A percentile compares a stretch with the other conserved stretches of the same genome.
phyloP scores from a whole-genome alignment of 2,329 filamentous ascomycete genomes.

The Thielaviopsis ethacetica region DNA sequence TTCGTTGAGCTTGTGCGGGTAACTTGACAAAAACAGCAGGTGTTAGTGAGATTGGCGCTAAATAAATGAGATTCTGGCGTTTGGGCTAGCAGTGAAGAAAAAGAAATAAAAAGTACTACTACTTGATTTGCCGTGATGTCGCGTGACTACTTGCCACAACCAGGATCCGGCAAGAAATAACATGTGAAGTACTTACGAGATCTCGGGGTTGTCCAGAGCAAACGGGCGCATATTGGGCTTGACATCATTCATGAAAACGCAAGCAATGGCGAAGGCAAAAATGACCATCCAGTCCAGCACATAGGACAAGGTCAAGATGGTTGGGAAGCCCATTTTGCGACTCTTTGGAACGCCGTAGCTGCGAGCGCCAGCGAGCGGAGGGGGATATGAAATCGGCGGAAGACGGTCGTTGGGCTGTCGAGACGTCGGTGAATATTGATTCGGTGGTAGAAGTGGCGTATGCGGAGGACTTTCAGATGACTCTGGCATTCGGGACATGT shows the following conservation, averaged over 20 bases:
- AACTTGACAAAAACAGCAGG: slow-evolving; percentile 25
- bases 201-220: slow-evolving; percentile 52
- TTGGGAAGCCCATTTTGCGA: slow-evolving; percentile 7
- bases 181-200: slow-evolving; percentile 22
- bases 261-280: slow-evolving; percentile 39
- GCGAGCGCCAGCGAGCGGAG: slow-evolving; percentile 1
- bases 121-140: background rate
- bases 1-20: slow-evolving; percentile 53
- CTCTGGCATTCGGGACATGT: slow-evolving; percentile 7
- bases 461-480: slow-evolving; percentile 9
- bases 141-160: background rate
- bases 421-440: background rate
- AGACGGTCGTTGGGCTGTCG: background rate
- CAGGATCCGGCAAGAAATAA: background rate
- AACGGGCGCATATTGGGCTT: slow-evolving; percentile 55
- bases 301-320: slow-evolving; percentile 42
- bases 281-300: slow-evolving; percentile 59
- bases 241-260: slow-evolving; percentile 40
- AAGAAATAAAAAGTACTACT: background rate
- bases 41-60: background rate
- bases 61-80: background rate
- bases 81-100: background rate
- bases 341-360: background rate
- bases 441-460: slow-evolving; percentile 1
- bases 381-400: slow-evolving; percentile 1